Base-by-base conservation (phyloP, 2,329 filamentous ascomycete genomes). In the Aureobasidium sp. region DNA sequence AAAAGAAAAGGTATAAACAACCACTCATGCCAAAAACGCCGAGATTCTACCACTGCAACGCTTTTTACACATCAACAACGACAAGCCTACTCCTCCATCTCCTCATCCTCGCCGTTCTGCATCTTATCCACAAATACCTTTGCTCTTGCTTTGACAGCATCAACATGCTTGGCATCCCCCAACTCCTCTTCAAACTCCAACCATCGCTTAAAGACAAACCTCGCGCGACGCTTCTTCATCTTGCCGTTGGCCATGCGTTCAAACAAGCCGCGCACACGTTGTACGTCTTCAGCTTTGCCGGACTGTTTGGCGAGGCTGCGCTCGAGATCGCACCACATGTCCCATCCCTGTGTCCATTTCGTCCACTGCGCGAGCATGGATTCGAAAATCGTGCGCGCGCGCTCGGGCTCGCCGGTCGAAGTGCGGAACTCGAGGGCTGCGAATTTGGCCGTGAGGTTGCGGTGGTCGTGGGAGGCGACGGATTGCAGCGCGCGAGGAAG, bases 331-430 rank as follows among this genome's bases (percentile, higher is more conserved):
- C 96, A 76, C 65, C 95, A 85, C 74, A 95, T 87, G 73, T 90
- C 94, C 93, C 93, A 97, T 55, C 97, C 78, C 71, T 96, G 91
- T 62, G 90, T 84, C 72, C 90, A 89, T 78, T 95, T 95, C 47
- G 91, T 90, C 78, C 87, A 96, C 4, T 88, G 87, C 37, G 84
- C 83, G 8, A 99, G 80, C 9, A 99, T 80, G 40, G 87, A 88
- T 74, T 96, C 93, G 68, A 97, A 97, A 70, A 97, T 87, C 27
- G 95, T 99, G 19, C 95, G 87, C 10, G 94, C 94, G 61, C 90
- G 89, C 76, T 99, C 95, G 2, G 90, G 79, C 67, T 95, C 89
- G 59, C 92, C 92, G 68, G 88, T 84, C 10, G 29, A 9, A 8
- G 84, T 74, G 65, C 86, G 87, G 81, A 95, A 99, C 74, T 99